Conservation (phyloP, 1,284 basidiomycete species). For the Neolentinus lepideus region DNA sequence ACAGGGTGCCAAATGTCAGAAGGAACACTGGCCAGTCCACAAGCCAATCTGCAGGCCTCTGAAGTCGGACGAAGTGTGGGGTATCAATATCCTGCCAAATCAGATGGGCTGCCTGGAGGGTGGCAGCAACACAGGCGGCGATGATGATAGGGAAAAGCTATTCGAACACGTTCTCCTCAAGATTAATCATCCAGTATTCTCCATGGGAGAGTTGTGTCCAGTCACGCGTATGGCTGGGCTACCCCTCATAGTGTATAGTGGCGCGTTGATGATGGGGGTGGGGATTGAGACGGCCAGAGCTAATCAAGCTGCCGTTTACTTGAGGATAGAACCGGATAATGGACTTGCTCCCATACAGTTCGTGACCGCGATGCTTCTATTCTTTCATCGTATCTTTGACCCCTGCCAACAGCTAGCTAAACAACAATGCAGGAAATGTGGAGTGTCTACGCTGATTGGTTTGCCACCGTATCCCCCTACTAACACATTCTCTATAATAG, state of each 20-base stretch:
- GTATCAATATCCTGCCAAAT: conserved; percentile 13
- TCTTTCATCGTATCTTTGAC: not conserved
- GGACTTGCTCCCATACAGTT: conserved; percentile 11
- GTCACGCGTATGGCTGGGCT: conserved; percentile 7
- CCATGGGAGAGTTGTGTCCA: conserved; percentile 10
- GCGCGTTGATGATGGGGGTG: not conserved
- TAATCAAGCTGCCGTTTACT: conserved; percentile 14
- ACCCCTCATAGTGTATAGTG: conserved; percentile 5
- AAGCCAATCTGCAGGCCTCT: conserved; percentile 11
- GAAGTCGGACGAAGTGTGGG: conserved; percentile 10
- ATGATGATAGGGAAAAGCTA: not conserved
- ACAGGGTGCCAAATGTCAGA: conserved; percentile 8
- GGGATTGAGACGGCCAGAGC: conserved; percentile 8
- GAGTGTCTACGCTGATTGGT: not conserved
- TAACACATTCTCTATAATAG: conserved; percentile 1
- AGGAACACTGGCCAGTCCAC: conserved; percentile 11
- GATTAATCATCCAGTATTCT: conserved; percentile 8
- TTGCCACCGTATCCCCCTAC: not conserved
- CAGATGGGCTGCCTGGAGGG: not conserved
- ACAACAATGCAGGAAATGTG: not conserved
- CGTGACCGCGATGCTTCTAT: too few species aligned
- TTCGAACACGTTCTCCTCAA: conserved; percentile 12
- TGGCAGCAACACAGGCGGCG: not conserved
- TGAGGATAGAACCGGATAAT: conserved; percentile 11
- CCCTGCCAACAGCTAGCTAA: not conserved